phyloP scores from a whole-genome alignment of 768 basidiomycete genomes.

The Lentinus tigrinus region DNA sequence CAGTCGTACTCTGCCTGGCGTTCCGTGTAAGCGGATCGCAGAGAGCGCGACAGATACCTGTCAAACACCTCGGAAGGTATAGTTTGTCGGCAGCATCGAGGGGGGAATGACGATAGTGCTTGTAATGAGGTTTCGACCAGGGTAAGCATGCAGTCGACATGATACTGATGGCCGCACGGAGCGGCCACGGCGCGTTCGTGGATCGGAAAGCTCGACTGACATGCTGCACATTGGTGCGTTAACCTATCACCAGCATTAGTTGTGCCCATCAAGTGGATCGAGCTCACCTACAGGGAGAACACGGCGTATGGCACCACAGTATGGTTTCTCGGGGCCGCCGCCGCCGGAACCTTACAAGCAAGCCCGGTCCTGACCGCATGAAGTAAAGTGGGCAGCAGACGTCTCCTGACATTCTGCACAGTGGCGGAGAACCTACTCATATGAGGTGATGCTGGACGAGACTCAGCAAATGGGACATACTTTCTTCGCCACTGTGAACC shows the following conservation, averaged over 20 bases:
- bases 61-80: slow-evolving; percentile 22
- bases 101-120: slow-evolving; percentile 29
- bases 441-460: neutral
- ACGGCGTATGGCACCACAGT: neutral
- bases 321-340: neutral
- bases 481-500: neutral
- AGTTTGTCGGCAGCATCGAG: slow-evolving; percentile 27
- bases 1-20: slow-evolving; percentile 26
- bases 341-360: neutral
- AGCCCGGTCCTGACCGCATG: neutral
- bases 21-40: slow-evolving; percentile 10
- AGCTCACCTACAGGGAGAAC: neutral
- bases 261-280: neutral
- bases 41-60: slow-evolving; percentile 7
- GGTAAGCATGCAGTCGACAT: slow-evolving; percentile 21
- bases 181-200: slow-evolving; percentile 5
- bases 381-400: neutral
- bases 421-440: neutral
- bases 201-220: slow-evolving; percentile 2
- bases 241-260: neutral
- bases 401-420: neutral
- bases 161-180: slow-evolving; percentile 28
- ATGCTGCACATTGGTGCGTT: slow-evolving; percentile 21
- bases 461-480: neutral
- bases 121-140: slow-evolving; percentile 23